Base-by-base conservation (phyloP, 495 filamentous ascomycete species). In the Xeromyces bisporus region DNA sequence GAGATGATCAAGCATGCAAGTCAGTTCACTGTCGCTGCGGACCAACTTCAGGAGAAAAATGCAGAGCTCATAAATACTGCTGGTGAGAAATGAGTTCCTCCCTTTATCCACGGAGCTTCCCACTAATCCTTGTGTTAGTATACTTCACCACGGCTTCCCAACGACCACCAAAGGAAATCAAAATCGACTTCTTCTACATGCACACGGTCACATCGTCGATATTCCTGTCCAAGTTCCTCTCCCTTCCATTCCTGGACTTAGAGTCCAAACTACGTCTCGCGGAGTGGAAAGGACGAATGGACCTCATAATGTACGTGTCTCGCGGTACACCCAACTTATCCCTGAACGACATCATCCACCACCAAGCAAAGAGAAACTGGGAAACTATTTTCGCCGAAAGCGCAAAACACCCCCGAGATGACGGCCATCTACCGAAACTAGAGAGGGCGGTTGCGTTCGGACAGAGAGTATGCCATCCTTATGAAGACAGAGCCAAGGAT, bases 151-250 rank as follows among this genome's bases (percentile, higher is more conserved):
- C 56, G 2, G 57, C 65, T 1, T 69, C 83, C 1, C 63, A 79
- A 38, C 54, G 69, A 23, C 71, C 70, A 1, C 57, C 61, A 3
- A 79, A 86, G 41, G 33, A 57, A 11, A 50, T 73, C 36, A 82
- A 74, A 43, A 62, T 83, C 39, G 86, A 93, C 39, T 94, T 94
- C 49, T 89, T 77, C 56, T 66, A 72, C 46, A 77, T 92, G 55
- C 77, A 81, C 46, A 61, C 55, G 44, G 41, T 75, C 37, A 81
- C 74, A 42, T 53, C 48, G 20, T 66, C 66, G 7, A 70, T 79
- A 18, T 80, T 80, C 59, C 68, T 71, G 47, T 55, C 64, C 6
- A 47, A 55, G 7, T 65, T 80, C 40, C 43, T 69, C 18, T 24
- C 47, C 1, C 48, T 55, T 5, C 37, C 50, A 6, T 53, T 25